Percentiles rank a stretch among this genome's conserved stretches.
Evolutionary conservation across 2,329 filamentous ascomycete genomes (phyloP).

Genomic region (Pleomassaria siparia): DNA sequence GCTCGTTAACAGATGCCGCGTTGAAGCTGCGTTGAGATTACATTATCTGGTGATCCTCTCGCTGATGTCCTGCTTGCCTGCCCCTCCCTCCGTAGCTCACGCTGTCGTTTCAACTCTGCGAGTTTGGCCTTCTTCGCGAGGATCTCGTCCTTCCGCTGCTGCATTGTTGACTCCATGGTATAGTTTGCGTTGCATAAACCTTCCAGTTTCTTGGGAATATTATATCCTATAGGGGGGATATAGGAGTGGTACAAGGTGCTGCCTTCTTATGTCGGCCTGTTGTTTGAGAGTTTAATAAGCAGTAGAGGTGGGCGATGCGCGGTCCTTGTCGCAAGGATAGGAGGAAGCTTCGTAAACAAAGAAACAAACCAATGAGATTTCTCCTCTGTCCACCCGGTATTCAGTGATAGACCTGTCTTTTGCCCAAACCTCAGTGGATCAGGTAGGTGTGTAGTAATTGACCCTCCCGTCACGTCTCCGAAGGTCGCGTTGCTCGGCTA

Average conservation of each 20-base stretch:
- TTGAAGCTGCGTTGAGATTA: background rate
- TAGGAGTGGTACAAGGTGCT: background rate
- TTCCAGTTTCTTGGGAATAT: no score
- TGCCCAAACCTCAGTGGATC: no score
- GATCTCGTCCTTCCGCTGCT: conserved; percentile 90
- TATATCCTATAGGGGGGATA: no score
- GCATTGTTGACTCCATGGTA: conserved; percentile 59
- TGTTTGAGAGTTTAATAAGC: background rate
- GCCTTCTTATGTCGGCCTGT: background rate
- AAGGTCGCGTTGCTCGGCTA: conserved; percentile 12
- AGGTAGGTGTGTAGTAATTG: no score
- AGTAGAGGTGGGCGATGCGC: background rate
- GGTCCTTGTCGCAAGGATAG: background rate
- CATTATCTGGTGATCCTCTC: conserved; percentile 69
- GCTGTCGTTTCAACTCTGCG: conserved; percentile 89
- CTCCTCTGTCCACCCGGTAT: no score
- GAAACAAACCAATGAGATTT: no score
- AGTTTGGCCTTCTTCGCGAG: conserved; percentile 96
- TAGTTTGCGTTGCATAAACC: background rate
- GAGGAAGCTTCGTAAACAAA: background rate
- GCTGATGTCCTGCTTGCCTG: conserved; percentile 66
- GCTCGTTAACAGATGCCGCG: conserved; percentile 5
- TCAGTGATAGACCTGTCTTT: no score
- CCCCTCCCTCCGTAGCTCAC: conserved; percentile 79
- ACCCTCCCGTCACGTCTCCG: background rate